Evolutionary conservation across 169 alveolate species (phyloP).

Genomic region (Eimeria praecox): DNA sequence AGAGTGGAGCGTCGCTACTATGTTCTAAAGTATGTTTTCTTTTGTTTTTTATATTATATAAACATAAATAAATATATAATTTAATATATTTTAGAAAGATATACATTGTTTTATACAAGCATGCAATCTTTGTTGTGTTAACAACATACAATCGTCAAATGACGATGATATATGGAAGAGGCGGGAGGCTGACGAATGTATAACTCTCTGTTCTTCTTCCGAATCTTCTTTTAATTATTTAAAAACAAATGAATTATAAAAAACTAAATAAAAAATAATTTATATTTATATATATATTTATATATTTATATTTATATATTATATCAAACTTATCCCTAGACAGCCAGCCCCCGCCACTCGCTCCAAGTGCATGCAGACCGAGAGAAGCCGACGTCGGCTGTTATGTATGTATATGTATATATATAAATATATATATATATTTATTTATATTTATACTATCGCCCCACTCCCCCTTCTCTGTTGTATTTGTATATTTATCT

Average conservation of each 20-base stretch:
- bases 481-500: too few relatives aligned
- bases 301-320: too few relatives aligned
- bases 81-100: not conserved
- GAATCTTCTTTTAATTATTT: not conserved
- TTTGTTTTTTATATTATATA: not conserved
- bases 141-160: not conserved
- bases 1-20: not conserved
- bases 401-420: too few relatives aligned
- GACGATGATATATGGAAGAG: not conserved
- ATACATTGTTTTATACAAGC: conserved; percentile 43
- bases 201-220: not conserved
- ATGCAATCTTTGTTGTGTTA: conserved; percentile 59
- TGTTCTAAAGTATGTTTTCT: conserved; percentile 1
- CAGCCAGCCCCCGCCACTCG: too few relatives aligned
- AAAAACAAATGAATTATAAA: not conserved
- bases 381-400: too few relatives aligned
- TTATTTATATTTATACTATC: too few relatives aligned
- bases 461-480: too few relatives aligned
- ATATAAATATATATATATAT: too few relatives aligned
- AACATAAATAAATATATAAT: not conserved
- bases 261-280: not conserved
- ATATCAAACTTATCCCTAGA: too few relatives aligned
- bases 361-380: too few relatives aligned
- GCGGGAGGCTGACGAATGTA: conserved; percentile 63
- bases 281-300: too few relatives aligned